Percentiles rank a stretch among this genome's conserved stretches.
Evolutionary conservation across 2,329 filamentous ascomycete species (phyloP).

Genomic region (Elsinoe necatrix): DNA sequence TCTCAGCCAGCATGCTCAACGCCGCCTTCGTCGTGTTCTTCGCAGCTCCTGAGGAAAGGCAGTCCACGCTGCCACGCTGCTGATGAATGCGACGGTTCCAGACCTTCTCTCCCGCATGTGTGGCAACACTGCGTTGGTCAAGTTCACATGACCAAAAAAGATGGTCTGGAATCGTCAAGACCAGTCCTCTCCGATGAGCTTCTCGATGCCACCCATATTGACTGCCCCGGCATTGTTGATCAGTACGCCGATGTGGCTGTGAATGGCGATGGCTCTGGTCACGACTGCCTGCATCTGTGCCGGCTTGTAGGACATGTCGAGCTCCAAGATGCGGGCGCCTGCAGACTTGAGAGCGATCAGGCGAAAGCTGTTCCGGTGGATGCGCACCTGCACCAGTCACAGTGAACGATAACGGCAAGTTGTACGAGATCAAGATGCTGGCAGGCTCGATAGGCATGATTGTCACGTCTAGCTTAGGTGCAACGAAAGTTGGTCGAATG

Average conservation of each 20-base stretch:
- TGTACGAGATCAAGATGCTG: slow-evolving; percentile 24
- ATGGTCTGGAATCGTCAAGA: slow-evolving; percentile 21
- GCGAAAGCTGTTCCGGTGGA: slow-evolving; percentile 27
- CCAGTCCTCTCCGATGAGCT: slow-evolving; percentile 19
- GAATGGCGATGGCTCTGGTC: slow-evolving; percentile 27
- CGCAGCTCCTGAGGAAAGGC: slow-evolving; percentile 29
- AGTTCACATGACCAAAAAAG: slow-evolving; percentile 21
- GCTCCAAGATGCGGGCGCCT: slow-evolving; percentile 19
- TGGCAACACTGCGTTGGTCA: slow-evolving; percentile 22
- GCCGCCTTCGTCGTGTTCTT: slow-evolving; percentile 43
- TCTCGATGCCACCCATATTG: slow-evolving; percentile 19
- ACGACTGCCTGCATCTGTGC: slow-evolving; percentile 32
- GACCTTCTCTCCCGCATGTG: slow-evolving; percentile 21
- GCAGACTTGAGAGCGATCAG: slow-evolving; percentile 18
- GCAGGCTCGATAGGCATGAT: slow-evolving; percentile 29
- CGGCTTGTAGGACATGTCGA: slow-evolving; percentile 35
- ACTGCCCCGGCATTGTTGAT: slow-evolving; percentile 35
- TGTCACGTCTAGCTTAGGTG: slow-evolving; percentile 18
- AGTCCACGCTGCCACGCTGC: slow-evolving; percentile 40
- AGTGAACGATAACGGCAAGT: slow-evolving; percentile 27
- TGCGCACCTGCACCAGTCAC: slow-evolving; percentile 29
- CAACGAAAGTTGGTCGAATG: too few species aligned
- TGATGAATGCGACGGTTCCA: slow-evolving; percentile 29
- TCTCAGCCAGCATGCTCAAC: slow-evolving; percentile 39
- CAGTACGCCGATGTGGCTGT: slow-evolving; percentile 33